A percentile compares a stretch with the other conserved stretches of the same genome.
Evolutionary conservation across 495 filamentous ascomycete genomes (phyloP).

Genomic region (Penicillium daleae): DNA sequence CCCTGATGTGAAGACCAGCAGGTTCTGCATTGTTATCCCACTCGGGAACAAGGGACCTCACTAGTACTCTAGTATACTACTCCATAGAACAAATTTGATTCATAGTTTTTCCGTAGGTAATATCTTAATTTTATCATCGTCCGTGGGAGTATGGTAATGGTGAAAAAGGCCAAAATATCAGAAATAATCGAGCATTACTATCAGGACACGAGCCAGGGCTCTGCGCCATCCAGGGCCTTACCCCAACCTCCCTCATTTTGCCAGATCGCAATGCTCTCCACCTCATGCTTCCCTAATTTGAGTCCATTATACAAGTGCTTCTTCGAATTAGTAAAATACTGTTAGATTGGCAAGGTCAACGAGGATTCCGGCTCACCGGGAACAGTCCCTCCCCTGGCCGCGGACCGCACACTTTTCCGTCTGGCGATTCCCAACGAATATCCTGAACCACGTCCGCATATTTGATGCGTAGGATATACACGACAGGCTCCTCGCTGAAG

Average conservation of each 20-base stretch:
- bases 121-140: neutral
- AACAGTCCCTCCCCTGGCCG: slow-evolving; percentile 50
- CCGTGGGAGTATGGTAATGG: neutral
- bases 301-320: slow-evolving; percentile 53
- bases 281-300: slow-evolving; percentile 47
- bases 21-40: slow-evolving; percentile 55
- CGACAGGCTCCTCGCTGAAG: slow-evolving; percentile 72
- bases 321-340: neutral
- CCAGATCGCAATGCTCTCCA: slow-evolving; percentile 50
- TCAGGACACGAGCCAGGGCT: slow-evolving; percentile 47
- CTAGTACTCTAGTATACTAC: neutral
- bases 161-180: neutral
- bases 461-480: slow-evolving; percentile 75
- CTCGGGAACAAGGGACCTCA: slow-evolving; percentile 37
- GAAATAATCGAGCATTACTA: neutral
- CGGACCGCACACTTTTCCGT: slow-evolving; percentile 44
- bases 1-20: slow-evolving; percentile 46
- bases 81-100: neutral
- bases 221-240: slow-evolving; percentile 40
- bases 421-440: slow-evolving; percentile 48
- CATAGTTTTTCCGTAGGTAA: neutral
- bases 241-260: slow-evolving; percentile 53
- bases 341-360: neutral
- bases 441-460: slow-evolving; percentile 60
- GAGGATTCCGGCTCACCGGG: slow-evolving; percentile 36